phyloP scores from a whole-genome alignment of 192 early-diverging fungal species.

The Coemansia sp. region DNA sequence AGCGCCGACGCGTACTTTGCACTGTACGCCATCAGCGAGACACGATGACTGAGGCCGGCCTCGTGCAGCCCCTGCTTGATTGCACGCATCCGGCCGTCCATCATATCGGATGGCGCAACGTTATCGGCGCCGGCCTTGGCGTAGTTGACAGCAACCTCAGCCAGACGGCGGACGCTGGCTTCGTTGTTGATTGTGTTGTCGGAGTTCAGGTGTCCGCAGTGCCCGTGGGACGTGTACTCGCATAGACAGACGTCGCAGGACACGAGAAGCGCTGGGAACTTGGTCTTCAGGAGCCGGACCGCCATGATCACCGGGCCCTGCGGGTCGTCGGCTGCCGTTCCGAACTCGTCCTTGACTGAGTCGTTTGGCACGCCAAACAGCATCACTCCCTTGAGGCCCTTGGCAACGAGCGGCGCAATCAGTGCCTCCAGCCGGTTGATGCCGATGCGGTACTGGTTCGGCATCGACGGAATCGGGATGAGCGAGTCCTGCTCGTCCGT shows the following conservation, averaged over 20 bases:
- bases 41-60: conserved; percentile 73
- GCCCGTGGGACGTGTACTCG: conserved; percentile 94
- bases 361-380: conserved; percentile 90
- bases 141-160: conserved; percentile 82
- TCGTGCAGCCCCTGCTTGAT: conserved; percentile 85
- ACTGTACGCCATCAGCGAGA: conserved; percentile 92
- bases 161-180: conserved; percentile 73
- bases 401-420: conserved; percentile 79
- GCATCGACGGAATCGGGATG: conserved; percentile 79
- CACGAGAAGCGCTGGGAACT: conserved; percentile 80
- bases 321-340: conserved; percentile 80
- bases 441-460: conserved; percentile 84
- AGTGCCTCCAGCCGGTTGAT: conserved; percentile 73
- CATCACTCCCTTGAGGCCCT: conserved; percentile 85
- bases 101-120: conserved; percentile 96
- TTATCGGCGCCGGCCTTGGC: conserved; percentile 90
- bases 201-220: conserved; percentile 80
- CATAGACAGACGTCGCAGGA: conserved; percentile 97
- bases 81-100: conserved; percentile 91
- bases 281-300: conserved; percentile 70
- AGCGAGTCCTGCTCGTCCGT: conserved; percentile 75
- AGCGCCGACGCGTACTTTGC: conserved; percentile 95
- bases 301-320: conserved; percentile 84
- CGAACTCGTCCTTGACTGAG: conserved; percentile 70
- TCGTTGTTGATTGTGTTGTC: conserved; percentile 87